phyloP scores from a whole-genome alignment of 1,284 basidiomycete genomes.

The Meira miltonrushii region DNA sequence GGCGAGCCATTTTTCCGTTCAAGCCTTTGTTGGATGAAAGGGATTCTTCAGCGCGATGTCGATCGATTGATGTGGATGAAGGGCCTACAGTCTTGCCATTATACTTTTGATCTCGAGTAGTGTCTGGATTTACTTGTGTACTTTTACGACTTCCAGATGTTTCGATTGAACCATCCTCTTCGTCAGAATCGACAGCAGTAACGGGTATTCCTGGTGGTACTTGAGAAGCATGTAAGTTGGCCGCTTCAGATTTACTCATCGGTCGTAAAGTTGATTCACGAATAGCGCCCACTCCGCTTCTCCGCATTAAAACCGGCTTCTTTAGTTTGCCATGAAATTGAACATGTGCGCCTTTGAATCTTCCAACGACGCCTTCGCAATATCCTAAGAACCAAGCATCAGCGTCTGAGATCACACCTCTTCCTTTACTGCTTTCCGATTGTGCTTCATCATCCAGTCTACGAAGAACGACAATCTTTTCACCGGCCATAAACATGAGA shows the following conservation, averaged over 20 bases:
- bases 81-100: background rate
- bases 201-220: conserved; percentile 39
- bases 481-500: conserved; percentile 49
- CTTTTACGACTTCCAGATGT: background rate
- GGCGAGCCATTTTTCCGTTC: conserved; percentile 3
- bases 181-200: conserved; percentile 40
- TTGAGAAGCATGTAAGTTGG: conserved; percentile 34
- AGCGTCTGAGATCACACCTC: conserved; percentile 11
- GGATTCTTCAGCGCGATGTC: background rate
- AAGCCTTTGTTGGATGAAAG: background rate
- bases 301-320: conserved; percentile 61
- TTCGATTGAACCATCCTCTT: conserved; percentile 20
- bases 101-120: background rate
- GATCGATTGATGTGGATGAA: background rate
- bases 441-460: conserved; percentile 24
- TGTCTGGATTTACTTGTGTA: background rate
- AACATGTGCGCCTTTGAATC: conserved; percentile 67
- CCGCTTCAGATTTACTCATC: conserved; percentile 36
- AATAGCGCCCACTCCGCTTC: conserved; percentile 36
- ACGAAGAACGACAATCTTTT: conserved; percentile 46
- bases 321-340: conserved; percentile 71
- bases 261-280: conserved; percentile 38
- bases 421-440: background rate
- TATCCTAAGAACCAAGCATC: conserved; percentile 60
- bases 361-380: conserved; percentile 85